phyloP scores from a whole-genome alignment of 83 land plant genomes.

The Picea abies region DNA sequence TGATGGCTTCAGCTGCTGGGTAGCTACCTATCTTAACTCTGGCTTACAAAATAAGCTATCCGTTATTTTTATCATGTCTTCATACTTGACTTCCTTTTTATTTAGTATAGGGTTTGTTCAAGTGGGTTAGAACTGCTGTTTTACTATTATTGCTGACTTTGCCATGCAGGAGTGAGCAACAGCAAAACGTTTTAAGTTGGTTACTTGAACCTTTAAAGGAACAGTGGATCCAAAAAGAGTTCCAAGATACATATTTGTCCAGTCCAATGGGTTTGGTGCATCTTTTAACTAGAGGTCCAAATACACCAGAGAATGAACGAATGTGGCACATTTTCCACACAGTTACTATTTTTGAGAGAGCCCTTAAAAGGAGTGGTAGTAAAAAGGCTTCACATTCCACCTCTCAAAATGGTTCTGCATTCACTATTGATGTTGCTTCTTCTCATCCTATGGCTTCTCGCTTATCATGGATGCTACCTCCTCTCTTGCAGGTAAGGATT shows the following conservation, averaged over 20 bases:
- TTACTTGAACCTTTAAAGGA: slow-evolving; percentile 87
- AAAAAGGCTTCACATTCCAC: slow-evolving; percentile 25
- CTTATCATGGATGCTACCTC: slow-evolving; percentile 90
- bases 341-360: slow-evolving; percentile 88
- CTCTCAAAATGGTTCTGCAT: slow-evolving; percentile 7
- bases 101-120: background rate
- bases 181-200: slow-evolving; percentile 83
- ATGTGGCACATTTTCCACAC: slow-evolving; percentile 96
- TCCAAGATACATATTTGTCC: slow-evolving; percentile 79
- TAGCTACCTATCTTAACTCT: slow-evolving; percentile 31
- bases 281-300: slow-evolving; percentile 31
- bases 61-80: background rate
- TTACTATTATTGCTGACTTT: slow-evolving; percentile 6
- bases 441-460: slow-evolving; percentile 85
- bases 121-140: background rate
- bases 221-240: slow-evolving; percentile 71
- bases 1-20: slow-evolving; percentile 97
- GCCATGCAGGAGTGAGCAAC: slow-evolving; percentile 69
- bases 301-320: slow-evolving; percentile 37
- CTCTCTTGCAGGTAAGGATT: slow-evolving; percentile 78
- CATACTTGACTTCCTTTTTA: background rate
- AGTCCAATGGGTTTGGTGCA: slow-evolving; percentile 60
- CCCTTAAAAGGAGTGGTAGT: slow-evolving; percentile 81
- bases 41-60: background rate
- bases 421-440: slow-evolving; percentile 11